Percentiles rank a stretch among this genome's conserved stretches.
These are phyloP conservation scores for Aspergillus saccharolyticus DNA, from an alignment of 495 filamentous ascomycete species.

Conservation along the genomic window DNA sequence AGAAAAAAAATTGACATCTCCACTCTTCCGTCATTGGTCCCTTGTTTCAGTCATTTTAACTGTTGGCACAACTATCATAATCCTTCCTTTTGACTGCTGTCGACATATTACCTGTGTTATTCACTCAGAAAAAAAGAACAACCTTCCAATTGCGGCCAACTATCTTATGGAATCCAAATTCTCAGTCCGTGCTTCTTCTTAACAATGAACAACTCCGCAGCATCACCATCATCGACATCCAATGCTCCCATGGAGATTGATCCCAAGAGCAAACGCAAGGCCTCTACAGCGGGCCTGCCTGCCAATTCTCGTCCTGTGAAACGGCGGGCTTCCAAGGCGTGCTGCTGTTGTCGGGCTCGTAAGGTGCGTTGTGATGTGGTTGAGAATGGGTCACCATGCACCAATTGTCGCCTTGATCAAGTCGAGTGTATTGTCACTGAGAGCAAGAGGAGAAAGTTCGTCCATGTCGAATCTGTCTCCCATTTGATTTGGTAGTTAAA, in stretches of 20 bases:
- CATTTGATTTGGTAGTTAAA: constrained; percentile 4
- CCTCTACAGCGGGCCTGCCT: constrained; percentile 36
- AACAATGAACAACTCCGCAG: constrained; percentile 30
- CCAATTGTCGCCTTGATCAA: constrained; percentile 83
- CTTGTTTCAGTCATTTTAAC: too few relatives aligned
- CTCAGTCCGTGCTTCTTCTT: not conserved
- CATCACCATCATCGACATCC: constrained; percentile 15
- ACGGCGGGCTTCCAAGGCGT: constrained; percentile 79
- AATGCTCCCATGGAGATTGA: constrained; percentile 27
- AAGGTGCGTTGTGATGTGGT: constrained; percentile 96
- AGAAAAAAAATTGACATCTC: constrained; percentile 18
- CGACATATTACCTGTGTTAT: not conserved
- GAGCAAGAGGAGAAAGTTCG: constrained; percentile 76
- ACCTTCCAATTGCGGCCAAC: not conserved
- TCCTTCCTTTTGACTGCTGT: too few relatives aligned
- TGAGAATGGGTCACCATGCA: constrained; percentile 79
- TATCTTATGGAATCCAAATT: not conserved
- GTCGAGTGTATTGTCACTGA: constrained; percentile 87
- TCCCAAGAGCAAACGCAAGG: constrained; percentile 39
- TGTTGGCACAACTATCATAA: constrained; percentile 4
- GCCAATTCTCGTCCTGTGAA: constrained; percentile 59
- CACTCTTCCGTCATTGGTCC: constrained; percentile 20
- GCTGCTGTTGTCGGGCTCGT: constrained; percentile 76
- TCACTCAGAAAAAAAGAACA: too few relatives aligned
- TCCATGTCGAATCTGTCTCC: constrained; percentile 18